phyloP scores from a whole-genome alignment of 306 rosid species.

The Lathyrus sativus region DNA sequence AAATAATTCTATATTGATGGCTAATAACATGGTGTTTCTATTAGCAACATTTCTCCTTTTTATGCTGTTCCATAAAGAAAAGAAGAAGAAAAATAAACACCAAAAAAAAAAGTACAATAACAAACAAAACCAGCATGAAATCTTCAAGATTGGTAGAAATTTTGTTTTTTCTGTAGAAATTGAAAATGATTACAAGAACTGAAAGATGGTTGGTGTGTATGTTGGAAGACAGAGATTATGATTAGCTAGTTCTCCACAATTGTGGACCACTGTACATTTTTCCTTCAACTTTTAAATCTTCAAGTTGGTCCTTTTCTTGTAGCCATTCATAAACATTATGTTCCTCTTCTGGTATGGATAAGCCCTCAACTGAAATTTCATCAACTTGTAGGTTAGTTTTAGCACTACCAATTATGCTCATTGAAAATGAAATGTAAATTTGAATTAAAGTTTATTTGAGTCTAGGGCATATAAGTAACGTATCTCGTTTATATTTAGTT shows the following conservation, averaged over 20 bases:
- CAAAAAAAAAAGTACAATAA: slow-evolving; percentile 10
- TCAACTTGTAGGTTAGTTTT: not conserved
- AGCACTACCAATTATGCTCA: not conserved
- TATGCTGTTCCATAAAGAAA: slow-evolving; percentile 37
- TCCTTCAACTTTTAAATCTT: slow-evolving; percentile 65
- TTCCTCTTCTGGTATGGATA: slow-evolving; percentile 62
- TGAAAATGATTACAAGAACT: slow-evolving; percentile 17
- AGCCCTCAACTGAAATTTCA: slow-evolving; percentile 57
- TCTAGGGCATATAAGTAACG: too few species aligned
- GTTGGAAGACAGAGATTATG: slow-evolving; percentile 26
- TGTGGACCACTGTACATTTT: slow-evolving; percentile 67
- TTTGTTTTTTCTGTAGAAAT: slow-evolving; percentile 27
- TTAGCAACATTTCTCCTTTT: slow-evolving; percentile 8
- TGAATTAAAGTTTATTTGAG: not conserved
- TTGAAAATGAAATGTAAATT: not conserved
- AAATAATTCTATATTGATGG: slow-evolving; percentile 2
- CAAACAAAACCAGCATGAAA: slow-evolving; percentile 12
- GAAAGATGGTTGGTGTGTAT: slow-evolving; percentile 16
- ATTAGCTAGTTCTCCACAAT: slow-evolving; percentile 54
- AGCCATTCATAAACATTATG: slow-evolving; percentile 71
- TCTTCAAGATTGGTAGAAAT: slow-evolving; percentile 9
- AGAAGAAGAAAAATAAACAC: slow-evolving; percentile 5
- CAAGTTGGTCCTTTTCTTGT: slow-evolving; percentile 73
- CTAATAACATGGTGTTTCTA: slow-evolving; percentile 4
- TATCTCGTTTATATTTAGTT: too few species aligned